Base-by-base conservation (phyloP, 192 early-diverging fungal genomes). In the Phycomyces nitens region DNA sequence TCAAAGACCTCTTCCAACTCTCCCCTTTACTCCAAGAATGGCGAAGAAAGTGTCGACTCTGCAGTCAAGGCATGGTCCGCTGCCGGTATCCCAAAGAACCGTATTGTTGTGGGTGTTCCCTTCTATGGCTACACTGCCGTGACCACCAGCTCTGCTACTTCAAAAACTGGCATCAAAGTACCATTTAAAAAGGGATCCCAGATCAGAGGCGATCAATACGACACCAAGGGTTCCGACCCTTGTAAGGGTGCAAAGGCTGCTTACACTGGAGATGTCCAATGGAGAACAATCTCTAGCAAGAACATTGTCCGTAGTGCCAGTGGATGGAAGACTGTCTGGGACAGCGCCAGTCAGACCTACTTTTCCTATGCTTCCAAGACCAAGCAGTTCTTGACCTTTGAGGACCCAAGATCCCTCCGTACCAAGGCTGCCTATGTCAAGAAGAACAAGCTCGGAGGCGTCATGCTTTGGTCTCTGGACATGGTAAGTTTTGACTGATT, bases 301-400 rank as follows among this genome's bases (percentile, higher is more conserved):
- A 63, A 63, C 2, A 61, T 64, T 29, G 16, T 53, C 3, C 39
- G 43, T 0, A 62, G 49, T 38, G 10, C 43, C 23, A 26, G 49
- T 8, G 81, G 81, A 14, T 89, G 86, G 69, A 59, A 75, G 5
- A 68, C 81, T 20, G 78, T 83, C 67, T 95, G 87, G 87, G 90
- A 93, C 54, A 82, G 83, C 1, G 53, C 62, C 21, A 86, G 89
- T 53, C 74, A 84, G 62, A 90, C 93, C 0, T 75, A 86, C 16
- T 88, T 86, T 60, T 80, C 87, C 47, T 91, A 88, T 68, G 87
- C 87, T 64, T 44, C 68, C 2, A 50, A 42, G 2, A 78, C 80
- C 8, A 70, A 75, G 3, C 77, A 89, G 9, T 62, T 93, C 68
- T 85, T 84, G 47, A 86, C 87, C 7, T 94, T 87, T 67, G 93